phyloP scores from a whole-genome alignment of 2,329 filamentous ascomycete genomes.

The Claviceps sp. region DNA sequence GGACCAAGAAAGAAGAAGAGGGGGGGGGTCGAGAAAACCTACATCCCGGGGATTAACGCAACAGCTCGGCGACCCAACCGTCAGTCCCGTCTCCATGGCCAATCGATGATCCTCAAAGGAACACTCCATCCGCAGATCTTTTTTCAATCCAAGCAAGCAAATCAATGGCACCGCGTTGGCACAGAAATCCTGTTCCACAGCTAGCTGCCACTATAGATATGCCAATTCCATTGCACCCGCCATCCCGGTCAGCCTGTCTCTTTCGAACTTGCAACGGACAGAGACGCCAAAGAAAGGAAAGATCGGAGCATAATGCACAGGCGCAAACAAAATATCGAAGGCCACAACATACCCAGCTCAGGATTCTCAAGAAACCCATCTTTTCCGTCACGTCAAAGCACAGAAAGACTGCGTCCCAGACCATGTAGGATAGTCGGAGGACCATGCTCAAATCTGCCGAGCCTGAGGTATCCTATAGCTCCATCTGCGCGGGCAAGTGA shows the following conservation, averaged over 20 bases:
- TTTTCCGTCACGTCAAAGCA: constrained; percentile 26
- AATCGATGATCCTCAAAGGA: constrained; percentile 5
- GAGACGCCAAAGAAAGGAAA: background rate
- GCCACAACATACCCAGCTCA: constrained; percentile 20
- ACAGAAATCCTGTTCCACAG: background rate
- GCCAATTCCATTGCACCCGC: background rate
- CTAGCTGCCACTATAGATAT: constrained; percentile 13
- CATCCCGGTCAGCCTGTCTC: background rate
- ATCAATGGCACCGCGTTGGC: constrained; percentile 12
- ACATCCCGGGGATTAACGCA: constrained; percentile 20
- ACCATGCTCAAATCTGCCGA: constrained; percentile 23
- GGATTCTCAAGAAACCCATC: constrained; percentile 19
- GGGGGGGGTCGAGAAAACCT: background rate
- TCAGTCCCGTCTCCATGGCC: constrained; percentile 1
- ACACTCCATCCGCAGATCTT: constrained; percentile 14
- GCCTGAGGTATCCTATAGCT: constrained; percentile 28
- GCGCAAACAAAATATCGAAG: background rate
- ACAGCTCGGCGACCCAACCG: constrained; percentile 11
- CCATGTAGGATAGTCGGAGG: constrained; percentile 20
- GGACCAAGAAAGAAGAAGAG: background rate
- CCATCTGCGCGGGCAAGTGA: constrained; percentile 15
- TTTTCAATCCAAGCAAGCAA: constrained; percentile 23
- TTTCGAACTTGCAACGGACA: background rate
- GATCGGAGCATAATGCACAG: background rate
- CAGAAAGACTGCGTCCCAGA: constrained; percentile 24